Evolutionary conservation across 805 yeast species (phyloP).

Genomic region (Yarrowia osloensis): DNA sequence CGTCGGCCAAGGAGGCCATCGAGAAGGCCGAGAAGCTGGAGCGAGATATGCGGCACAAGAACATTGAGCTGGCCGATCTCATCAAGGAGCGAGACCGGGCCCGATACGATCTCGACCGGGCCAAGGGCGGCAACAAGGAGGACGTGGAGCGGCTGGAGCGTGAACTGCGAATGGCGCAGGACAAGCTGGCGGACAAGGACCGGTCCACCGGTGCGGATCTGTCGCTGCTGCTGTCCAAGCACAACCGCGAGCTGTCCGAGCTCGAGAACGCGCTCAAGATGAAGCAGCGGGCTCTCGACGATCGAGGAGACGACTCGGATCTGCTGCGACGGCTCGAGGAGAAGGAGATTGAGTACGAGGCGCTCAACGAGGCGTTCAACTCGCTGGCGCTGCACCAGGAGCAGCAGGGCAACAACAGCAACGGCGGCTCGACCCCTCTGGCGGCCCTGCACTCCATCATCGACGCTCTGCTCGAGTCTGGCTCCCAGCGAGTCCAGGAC

Average conservation of each 20-base stretch:
- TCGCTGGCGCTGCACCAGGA: constrained; percentile 47
- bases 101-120: constrained; percentile 73
- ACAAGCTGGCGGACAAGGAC: constrained; percentile 60
- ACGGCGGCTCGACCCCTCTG: constrained; percentile 55
- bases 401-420: constrained; percentile 38
- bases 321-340: constrained; percentile 51
- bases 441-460: constrained; percentile 55
- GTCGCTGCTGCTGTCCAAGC: constrained; percentile 59
- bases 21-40: constrained; percentile 80
- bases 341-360: constrained; percentile 76
- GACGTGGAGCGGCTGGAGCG: constrained; percentile 68
- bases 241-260: constrained; percentile 61
- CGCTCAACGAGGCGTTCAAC: constrained; percentile 72
- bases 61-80: constrained; percentile 82
- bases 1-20: constrained; percentile 86
- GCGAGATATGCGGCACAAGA: constrained; percentile 79
- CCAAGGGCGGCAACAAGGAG: constrained; percentile 62
- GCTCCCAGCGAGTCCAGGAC: constrained; percentile 73
- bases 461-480: constrained; percentile 71
- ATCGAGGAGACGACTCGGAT: constrained; percentile 43
- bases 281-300: constrained; percentile 42
- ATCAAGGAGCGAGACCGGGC: constrained; percentile 90
- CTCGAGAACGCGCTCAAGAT: constrained; percentile 47
- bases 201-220: constrained; percentile 65
- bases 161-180: constrained; percentile 61